Base-by-base conservation (phyloP, 257 asterid genomes). In the Nicotiana tomentosiformis region DNA sequence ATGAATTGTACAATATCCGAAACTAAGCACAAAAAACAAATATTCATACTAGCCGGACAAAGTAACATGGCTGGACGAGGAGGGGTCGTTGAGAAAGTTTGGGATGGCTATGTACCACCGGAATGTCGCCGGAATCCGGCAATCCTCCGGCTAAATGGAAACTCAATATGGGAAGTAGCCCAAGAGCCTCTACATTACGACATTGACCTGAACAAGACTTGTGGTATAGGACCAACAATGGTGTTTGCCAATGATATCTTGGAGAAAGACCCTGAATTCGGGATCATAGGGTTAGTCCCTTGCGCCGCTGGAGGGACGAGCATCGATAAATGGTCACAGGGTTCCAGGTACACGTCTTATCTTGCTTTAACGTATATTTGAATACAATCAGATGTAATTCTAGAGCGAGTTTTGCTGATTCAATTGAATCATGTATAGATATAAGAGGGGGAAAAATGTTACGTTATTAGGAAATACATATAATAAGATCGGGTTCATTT, bases 61-160 rank as follows among this genome's bases (percentile, higher is more conserved):
- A 62, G 77, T 23, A 80, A 80, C 55, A 81, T 81, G 78, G 53
- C 77, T 53, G 77, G 84, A 26, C 78, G 84, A 49, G 77, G 84
- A 65, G 84, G 84, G 57, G 60, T 80, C 1, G 23, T 35, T 60
- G 33, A 60, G 6, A 60, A 43, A 65, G 46, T 17, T 39, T 49
- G 78, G 84, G 66, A 66, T 30, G 32, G 55, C 9, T 43, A 66
- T 33, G 29, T 65, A 0, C 66, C 51, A 29, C 84, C 66, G 20
- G 84, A 58, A 18, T 79, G 72, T 15, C 26, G 15, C 10, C 46
- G 29, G 61, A 32, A 39, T 33, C 83, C 76, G 37, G 7, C 26
- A 0, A 39, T 79, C 60, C 60, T 61, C 58, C 76, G 81, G n/a
- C 33, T 80, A 1, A 62, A 35, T 14, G 18, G 58, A 46, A 81